Conservation (phyloP, 768 basidiomycete species). For the Tephrocybe rancida region DNA sequence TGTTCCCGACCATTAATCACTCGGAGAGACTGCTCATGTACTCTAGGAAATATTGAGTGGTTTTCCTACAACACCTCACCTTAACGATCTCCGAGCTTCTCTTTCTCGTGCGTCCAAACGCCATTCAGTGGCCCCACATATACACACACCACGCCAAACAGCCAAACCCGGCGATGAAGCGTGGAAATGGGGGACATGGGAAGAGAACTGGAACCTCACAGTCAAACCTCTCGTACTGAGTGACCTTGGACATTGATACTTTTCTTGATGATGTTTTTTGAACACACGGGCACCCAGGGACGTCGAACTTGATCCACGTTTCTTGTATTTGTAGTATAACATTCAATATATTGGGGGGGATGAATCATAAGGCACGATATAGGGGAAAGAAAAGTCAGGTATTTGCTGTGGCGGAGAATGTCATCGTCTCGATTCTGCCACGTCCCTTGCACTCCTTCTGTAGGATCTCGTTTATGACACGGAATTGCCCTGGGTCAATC, state of each 20-base stretch:
- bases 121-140: constrained; percentile 22
- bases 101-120: constrained; percentile 36
- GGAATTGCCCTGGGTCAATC: constrained; percentile 93
- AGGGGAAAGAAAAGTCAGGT: constrained; percentile 6
- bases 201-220: constrained; percentile 79
- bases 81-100: constrained; percentile 54
- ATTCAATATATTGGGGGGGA: too few relatives aligned
- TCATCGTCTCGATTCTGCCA: constrained; percentile 83
- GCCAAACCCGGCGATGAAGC: constrained; percentile 23
- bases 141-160: constrained; percentile 21
- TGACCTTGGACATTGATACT: constrained; percentile 12
- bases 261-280: constrained; percentile 8
- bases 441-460: constrained; percentile 91
- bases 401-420: constrained; percentile 64
- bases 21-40: not conserved
- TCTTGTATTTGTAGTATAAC: not conserved
- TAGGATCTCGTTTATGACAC: constrained; percentile 84
- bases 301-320: not conserved
- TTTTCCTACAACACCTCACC: constrained; percentile 59
- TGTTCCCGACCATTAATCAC: constrained; percentile 1
- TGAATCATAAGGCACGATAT: not conserved
- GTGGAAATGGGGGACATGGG: constrained; percentile 78
- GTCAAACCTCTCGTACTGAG: constrained; percentile 60
- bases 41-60: constrained; percentile 55
- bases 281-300: too few relatives aligned